phyloP scores from a whole-genome alignment of 441 rosid genomes.

The Arabidopsis lyrata region DNA sequence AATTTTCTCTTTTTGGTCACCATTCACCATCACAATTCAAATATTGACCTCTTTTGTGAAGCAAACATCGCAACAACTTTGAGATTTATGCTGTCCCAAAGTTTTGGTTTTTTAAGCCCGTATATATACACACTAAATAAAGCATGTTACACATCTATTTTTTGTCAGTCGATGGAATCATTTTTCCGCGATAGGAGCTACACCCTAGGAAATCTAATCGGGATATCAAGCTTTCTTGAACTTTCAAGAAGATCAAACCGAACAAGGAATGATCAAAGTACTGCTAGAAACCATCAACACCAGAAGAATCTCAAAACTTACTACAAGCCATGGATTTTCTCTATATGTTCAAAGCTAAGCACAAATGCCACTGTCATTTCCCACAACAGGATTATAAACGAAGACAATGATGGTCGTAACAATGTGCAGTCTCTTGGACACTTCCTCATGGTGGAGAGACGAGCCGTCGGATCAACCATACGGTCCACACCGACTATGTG shows the following conservation, averaged over 20 bases:
- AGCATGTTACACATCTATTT: not conserved
- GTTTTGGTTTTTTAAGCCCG: too few species aligned
- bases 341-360: slow-evolving; percentile 70
- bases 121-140: not conserved
- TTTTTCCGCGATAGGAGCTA: slow-evolving; percentile 85
- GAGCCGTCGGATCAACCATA: slow-evolving; percentile 44
- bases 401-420: slow-evolving; percentile 10
- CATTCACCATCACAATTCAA: slow-evolving; percentile 32
- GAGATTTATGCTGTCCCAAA: not conserved
- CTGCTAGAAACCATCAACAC: slow-evolving; percentile 37
- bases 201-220: slow-evolving; percentile 86
- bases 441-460: slow-evolving; percentile 71
- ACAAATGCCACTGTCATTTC: slow-evolving; percentile 59
- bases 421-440: slow-evolving; percentile 64
- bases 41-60: not conserved
- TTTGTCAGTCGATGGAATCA: slow-evolving; percentile 74
- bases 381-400: slow-evolving; percentile 32
- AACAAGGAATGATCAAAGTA: slow-evolving; percentile 49
- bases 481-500: slow-evolving; percentile 25
- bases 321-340: slow-evolving; percentile 66
- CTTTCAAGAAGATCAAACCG: slow-evolving; percentile 71
- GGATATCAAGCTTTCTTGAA: slow-evolving; percentile 72
- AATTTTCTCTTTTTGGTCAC: slow-evolving; percentile 4
- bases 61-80: slow-evolving; percentile 33
- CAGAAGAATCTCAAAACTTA: slow-evolving; percentile 55